A percentile compares a stretch with the other conserved stretches of the same genome.
These are phyloP conservation scores for Avena insularis DNA, from an alignment of 176 grass and related monocot species.

Conservation along the genomic window DNA sequence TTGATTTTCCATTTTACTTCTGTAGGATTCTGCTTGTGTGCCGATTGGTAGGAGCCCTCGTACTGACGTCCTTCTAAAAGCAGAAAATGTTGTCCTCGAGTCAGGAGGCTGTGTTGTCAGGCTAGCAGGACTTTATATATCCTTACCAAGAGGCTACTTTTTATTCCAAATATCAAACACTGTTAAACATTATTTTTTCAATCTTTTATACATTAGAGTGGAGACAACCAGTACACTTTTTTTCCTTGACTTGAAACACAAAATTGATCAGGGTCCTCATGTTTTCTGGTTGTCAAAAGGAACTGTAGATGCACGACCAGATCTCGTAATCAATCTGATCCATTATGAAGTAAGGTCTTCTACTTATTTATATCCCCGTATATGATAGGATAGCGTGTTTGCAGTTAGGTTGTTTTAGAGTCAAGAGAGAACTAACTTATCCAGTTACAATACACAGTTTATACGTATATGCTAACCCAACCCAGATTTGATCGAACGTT, in stretches of 20 bases:
- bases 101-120: constrained; percentile 82
- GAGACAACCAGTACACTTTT: constrained; percentile 1
- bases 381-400: constrained; percentile 12
- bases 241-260: constrained; percentile 71
- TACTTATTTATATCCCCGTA: constrained; percentile 26
- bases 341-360: constrained; percentile 80
- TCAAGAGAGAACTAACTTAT: neutral
- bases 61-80: constrained; percentile 80
- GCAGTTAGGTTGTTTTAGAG: neutral
- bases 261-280: constrained; percentile 81
- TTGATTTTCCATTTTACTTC: constrained; percentile 32
- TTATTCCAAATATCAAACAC: constrained; percentile 23
- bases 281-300: constrained; percentile 76
- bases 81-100: constrained; percentile 75
- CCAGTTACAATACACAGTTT: neutral
- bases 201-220: constrained; percentile 7
- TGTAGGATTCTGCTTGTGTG: constrained; percentile 77
- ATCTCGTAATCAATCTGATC: constrained; percentile 89
- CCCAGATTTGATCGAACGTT: neutral
- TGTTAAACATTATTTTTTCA: neutral
- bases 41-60: constrained; percentile 72
- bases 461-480: neutral
- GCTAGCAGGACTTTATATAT: constrained; percentile 97
- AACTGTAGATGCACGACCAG: constrained; percentile 71
- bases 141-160: constrained; percentile 38